Evolutionary conservation across 2,329 filamentous ascomycete species (phyloP).

Genomic region (Teratosphaeria destructans): DNA sequence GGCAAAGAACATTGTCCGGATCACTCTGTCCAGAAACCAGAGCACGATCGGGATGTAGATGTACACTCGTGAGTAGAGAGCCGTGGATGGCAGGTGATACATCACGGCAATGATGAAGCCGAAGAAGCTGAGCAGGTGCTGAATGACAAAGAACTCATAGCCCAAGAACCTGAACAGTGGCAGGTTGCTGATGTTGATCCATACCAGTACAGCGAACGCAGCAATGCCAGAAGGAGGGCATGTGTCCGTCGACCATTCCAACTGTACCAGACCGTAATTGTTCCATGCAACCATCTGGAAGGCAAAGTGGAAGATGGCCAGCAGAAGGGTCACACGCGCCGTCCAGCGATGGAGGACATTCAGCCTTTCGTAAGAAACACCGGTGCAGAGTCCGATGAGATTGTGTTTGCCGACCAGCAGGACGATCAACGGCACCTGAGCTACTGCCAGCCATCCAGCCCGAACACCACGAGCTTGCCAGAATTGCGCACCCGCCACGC

Average conservation of each 20-base stretch:
- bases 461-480: slow-evolving; percentile 22
- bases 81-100: slow-evolving; percentile 24
- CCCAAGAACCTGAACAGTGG: slow-evolving; percentile 15
- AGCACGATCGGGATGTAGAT: slow-evolving; percentile 19
- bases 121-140: slow-evolving; percentile 30
- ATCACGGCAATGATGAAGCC: slow-evolving; percentile 27
- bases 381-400: slow-evolving; percentile 22
- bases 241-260: slow-evolving; percentile 17
- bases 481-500: slow-evolving; percentile 15
- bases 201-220: slow-evolving; percentile 18
- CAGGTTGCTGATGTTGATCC: slow-evolving; percentile 21
- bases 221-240: slow-evolving; percentile 21
- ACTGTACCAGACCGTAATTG: slow-evolving; percentile 11
- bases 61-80: slow-evolving; percentile 18
- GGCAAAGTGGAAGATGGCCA: slow-evolving; percentile 21
- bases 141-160: slow-evolving; percentile 23
- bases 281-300: slow-evolving; percentile 18
- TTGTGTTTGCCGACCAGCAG: slow-evolving; percentile 32
- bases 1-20: slow-evolving; percentile 19
- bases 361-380: slow-evolving; percentile 25
- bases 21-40: slow-evolving; percentile 18
- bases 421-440: slow-evolving; percentile 29
- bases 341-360: slow-evolving; percentile 29
- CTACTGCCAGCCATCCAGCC: slow-evolving; percentile 28
- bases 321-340: slow-evolving; percentile 22